phyloP scores from a whole-genome alignment of 1,139 yeast species.

The Blastobotrys malaysiensis region DNA sequence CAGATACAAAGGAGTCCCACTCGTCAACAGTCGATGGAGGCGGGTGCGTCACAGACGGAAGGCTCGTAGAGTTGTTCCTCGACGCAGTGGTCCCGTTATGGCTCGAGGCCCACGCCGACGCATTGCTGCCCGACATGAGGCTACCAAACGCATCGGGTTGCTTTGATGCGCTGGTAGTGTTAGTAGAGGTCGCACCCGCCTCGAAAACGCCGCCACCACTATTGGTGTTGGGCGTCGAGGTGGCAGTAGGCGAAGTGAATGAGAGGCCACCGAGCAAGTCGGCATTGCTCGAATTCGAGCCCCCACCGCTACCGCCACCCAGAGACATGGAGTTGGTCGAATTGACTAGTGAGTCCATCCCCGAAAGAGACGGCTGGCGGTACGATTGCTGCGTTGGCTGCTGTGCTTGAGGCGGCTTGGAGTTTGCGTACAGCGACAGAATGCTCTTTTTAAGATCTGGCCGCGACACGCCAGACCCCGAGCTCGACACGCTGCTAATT shows the following conservation, averaged over 20 bases:
- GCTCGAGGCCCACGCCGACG: slow-evolving; percentile 16
- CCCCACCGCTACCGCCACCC: too few species aligned
- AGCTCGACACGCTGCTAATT: neutral
- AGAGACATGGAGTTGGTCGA: slow-evolving; percentile 6
- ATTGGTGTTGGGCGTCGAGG: too few species aligned
- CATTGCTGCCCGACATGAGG: slow-evolving; percentile 13
- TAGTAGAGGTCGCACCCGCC: slow-evolving; percentile 12
- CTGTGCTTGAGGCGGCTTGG: slow-evolving; percentile 14
- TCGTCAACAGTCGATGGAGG: neutral
- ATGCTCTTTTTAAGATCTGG: slow-evolving; percentile 91
- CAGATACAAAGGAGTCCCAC: neutral
- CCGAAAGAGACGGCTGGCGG: slow-evolving; percentile 15
- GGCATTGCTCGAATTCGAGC: slow-evolving; percentile 10
- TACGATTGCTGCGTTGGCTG: slow-evolving; percentile 3
- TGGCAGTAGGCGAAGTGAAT: slow-evolving; percentile 12
- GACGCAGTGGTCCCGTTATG: slow-evolving; percentile 12
- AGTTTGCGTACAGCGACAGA: slow-evolving; percentile 69
- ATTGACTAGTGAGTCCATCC: slow-evolving; percentile 1
- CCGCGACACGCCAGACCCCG: slow-evolving; percentile 31
- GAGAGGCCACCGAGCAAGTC: slow-evolving; percentile 9
- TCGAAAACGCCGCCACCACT: too few species aligned
- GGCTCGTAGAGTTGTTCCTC: slow-evolving; percentile 3
- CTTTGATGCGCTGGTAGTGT: slow-evolving; percentile 24
- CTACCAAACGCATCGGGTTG: slow-evolving; percentile 39
- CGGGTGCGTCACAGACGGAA: neutral